phyloP scores from a whole-genome alignment of 139 green algal genomes.

The Penium margaritaceum region DNA sequence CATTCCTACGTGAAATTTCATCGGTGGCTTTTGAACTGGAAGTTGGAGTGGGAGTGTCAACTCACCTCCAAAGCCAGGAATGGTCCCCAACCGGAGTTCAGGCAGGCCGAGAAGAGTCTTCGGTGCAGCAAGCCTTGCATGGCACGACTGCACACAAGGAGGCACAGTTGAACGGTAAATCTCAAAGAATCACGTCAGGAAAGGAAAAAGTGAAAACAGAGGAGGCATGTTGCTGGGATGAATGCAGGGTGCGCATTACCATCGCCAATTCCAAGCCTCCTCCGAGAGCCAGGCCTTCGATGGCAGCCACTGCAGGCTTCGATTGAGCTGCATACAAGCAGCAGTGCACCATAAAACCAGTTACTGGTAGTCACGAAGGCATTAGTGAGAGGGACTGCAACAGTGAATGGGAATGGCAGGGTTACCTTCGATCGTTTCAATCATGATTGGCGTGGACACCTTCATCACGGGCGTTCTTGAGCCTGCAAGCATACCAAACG shows the following conservation, averaged over 20 bases:
- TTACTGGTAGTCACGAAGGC: too few relatives aligned
- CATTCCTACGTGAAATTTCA: too few relatives aligned
- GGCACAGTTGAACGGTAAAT: too few relatives aligned
- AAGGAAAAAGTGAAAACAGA: conserved; percentile 1
- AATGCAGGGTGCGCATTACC: conserved; percentile 42
- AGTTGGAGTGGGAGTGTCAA: too few relatives aligned
- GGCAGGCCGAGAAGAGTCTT: conserved; percentile 74
- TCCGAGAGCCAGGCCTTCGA: conserved; percentile 76
- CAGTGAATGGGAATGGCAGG: background rate
- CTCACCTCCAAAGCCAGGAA: conserved; percentile 90
- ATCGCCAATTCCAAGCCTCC: conserved; percentile 89
- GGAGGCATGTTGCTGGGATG: too few relatives aligned
- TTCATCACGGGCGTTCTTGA: too few relatives aligned
- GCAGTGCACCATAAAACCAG: background rate
- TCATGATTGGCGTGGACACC: background rate
- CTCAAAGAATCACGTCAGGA: background rate
- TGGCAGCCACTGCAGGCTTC: conserved; percentile 85
- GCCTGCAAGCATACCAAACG: too few relatives aligned
- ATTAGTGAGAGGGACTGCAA: too few relatives aligned
- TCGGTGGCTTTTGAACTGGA: too few relatives aligned
- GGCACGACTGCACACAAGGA: conserved; percentile 47
- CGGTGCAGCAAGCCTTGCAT: conserved; percentile 61
- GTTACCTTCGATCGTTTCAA: conserved; percentile 3
- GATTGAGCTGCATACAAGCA: conserved; percentile 39
- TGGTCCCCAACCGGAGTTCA: conserved; percentile 91